Evolutionary conservation across 2,329 filamentous ascomycete species (phyloP).

Genomic region (Sporothrix inflata): DNA sequence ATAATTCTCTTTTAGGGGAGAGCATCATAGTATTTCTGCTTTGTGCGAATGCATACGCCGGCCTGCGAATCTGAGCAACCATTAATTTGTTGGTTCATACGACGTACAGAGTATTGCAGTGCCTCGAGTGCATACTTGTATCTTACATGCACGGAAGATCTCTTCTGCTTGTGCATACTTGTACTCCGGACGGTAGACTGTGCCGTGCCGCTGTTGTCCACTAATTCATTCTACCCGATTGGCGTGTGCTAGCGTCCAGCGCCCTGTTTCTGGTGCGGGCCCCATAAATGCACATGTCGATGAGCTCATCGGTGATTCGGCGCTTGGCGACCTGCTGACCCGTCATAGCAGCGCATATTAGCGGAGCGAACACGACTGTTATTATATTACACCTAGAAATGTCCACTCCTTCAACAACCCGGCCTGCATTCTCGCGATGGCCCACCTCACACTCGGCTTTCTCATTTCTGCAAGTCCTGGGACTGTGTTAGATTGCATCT

Average conservation of each 20-base stretch:
- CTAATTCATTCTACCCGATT: neutral
- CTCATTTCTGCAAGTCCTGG: neutral
- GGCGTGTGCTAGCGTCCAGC: neutral
- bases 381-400: neutral
- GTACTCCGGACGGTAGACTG: neutral
- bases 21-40: too few relatives aligned
- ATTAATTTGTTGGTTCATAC: too few relatives aligned
- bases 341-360: neutral
- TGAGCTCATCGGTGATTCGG: constrained; percentile 27
- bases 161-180: too few relatives aligned
- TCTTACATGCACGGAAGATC: too few relatives aligned
- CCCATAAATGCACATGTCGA: constrained; percentile 3
- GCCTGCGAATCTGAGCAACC: too few relatives aligned
- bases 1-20: too few relatives aligned
- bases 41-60: too few relatives aligned
- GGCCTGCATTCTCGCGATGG: constrained; percentile 23
- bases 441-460: neutral
- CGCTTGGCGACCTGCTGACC: neutral
- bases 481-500: neutral
- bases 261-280: neutral
- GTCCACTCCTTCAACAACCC: constrained; percentile 9
- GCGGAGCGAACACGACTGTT: neutral
- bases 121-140: too few relatives aligned
- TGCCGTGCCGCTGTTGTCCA: neutral
- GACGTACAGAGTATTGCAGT: too few relatives aligned